Conservation (phyloP, 148 eudicot genomes). For the Fagopyrum esculentum region DNA sequence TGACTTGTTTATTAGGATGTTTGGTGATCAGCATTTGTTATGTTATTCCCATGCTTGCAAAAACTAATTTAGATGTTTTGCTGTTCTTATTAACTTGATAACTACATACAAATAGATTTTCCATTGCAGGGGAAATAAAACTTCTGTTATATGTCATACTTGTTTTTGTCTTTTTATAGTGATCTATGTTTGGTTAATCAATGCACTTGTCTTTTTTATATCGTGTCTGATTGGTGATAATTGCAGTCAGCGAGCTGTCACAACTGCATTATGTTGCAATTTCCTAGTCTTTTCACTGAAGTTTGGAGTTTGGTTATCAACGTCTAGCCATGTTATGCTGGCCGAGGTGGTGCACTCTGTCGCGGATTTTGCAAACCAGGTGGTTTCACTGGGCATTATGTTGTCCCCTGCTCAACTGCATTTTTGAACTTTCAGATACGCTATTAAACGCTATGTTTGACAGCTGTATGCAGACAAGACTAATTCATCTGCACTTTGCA, state of each 20-base stretch:
- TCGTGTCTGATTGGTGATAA: not conserved
- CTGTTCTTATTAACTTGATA: not conserved
- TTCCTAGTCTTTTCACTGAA: constrained; percentile 93
- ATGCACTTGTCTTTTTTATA: not conserved
- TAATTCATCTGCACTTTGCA: constrained; percentile 42
- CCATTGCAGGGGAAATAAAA: not conserved
- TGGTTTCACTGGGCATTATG: constrained; percentile 15
- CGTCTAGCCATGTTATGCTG: constrained; percentile 92
- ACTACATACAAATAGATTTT: not conserved
- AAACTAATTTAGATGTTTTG: not conserved
- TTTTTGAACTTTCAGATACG: constrained; percentile 2
- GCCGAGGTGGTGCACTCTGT: constrained; percentile 89
- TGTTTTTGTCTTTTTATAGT: not conserved
- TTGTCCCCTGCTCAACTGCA: not conserved
- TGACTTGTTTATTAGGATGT: not conserved
- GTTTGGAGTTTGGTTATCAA: constrained; percentile 86
- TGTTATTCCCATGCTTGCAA: not conserved
- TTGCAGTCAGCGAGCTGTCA: constrained; percentile 83
- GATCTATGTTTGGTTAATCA: not conserved
- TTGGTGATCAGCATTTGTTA: not conserved
- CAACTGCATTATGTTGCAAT: constrained; percentile 92
- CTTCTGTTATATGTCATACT: not conserved
- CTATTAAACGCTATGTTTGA: constrained; percentile 16
- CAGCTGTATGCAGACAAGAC: constrained; percentile 24
- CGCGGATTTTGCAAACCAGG: constrained; percentile 99